Percentiles rank a stretch among this genome's conserved stretches.
phyloP scores from a whole-genome alignment of 164 flowering plant genomes.

The grape (Vitis vinifera) region DNA sequence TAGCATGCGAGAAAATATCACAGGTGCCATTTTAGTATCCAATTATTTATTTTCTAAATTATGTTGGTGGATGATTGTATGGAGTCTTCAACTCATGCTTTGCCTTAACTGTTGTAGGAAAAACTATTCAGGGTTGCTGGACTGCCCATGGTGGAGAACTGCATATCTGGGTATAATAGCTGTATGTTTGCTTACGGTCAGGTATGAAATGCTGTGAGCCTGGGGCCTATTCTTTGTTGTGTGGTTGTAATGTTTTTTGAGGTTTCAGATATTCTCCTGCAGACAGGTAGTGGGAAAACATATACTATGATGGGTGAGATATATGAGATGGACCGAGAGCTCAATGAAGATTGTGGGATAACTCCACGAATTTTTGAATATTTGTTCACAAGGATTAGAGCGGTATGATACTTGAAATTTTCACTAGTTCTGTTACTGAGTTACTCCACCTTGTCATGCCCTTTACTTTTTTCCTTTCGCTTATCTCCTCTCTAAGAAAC shows the following conservation, averaged over 20 bases:
- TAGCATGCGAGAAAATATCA: constrained; percentile 74
- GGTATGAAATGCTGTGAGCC: constrained; percentile 34
- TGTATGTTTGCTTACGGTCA: constrained; percentile 98
- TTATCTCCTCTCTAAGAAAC: background rate
- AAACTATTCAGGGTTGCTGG: constrained; percentile 81
- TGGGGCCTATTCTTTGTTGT: background rate
- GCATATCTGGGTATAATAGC: constrained; percentile 95
- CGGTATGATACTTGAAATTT: constrained; percentile 30
- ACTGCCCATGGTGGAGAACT: constrained; percentile 91
- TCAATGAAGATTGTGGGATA: constrained; percentile 69
- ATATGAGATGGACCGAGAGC: constrained; percentile 45
- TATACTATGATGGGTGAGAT: constrained; percentile 97
- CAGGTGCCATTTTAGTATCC: constrained; percentile 51
- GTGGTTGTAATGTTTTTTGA: background rate
- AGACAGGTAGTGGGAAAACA: constrained; percentile 98
- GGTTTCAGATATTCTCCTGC: constrained; percentile 24
- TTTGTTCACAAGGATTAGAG: constrained; percentile 61
- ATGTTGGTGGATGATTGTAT: background rate
- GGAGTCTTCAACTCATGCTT: background rate
- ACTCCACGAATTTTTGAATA: constrained; percentile 87
- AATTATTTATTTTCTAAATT: background rate
- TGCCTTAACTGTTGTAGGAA: constrained; percentile 44
- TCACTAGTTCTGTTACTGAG: background rate
- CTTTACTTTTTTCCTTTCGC: background rate
- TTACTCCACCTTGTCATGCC: background rate